phyloP scores from a whole-genome alignment of 108 stramenopile genomes.

The Cyclotella distinguenda region DNA sequence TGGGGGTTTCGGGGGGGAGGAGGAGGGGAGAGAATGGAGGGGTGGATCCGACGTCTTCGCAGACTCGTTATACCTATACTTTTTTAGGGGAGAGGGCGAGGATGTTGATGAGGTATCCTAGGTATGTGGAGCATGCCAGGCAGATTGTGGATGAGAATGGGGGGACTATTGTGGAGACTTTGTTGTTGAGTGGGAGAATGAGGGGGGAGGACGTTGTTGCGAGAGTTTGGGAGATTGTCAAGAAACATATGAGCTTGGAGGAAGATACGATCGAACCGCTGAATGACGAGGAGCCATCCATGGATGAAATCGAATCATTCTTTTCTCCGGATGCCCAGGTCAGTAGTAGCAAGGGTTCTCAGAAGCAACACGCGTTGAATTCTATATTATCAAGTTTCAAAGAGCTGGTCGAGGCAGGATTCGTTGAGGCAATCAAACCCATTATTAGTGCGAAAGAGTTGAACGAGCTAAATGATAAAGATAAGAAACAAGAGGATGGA shows the following conservation, averaged over 20 bases:
- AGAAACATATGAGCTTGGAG: not conserved
- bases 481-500: constrained; percentile 32
- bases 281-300: constrained; percentile 13
- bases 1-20: constrained; percentile 29
- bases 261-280: constrained; percentile 19
- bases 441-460: constrained; percentile 28
- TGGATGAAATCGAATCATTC: constrained; percentile 9
- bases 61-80: constrained; percentile 52
- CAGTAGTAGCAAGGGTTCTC: not conserved
- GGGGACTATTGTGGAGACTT: constrained; percentile 57
- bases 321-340: not conserved
- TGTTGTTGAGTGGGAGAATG: constrained; percentile 66
- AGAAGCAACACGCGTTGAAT: constrained; percentile 22
- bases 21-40: not conserved
- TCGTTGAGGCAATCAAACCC: constrained; percentile 51
- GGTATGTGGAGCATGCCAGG: constrained; percentile 60
- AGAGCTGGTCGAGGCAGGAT: constrained; percentile 58
- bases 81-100: constrained; percentile 58
- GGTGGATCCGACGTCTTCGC: constrained; percentile 18
- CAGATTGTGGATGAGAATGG: constrained; percentile 58
- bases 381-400: constrained; percentile 54
- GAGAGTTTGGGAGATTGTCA: constrained; percentile 48
- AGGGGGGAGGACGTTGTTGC: constrained; percentile 56
- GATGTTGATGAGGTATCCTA: constrained; percentile 61
- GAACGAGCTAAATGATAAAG: constrained; percentile 10